These are phyloP conservation scores for Aspergillus latus DNA, from an alignment of 2,329 filamentous ascomycete species.

Conservation along the genomic window DNA sequence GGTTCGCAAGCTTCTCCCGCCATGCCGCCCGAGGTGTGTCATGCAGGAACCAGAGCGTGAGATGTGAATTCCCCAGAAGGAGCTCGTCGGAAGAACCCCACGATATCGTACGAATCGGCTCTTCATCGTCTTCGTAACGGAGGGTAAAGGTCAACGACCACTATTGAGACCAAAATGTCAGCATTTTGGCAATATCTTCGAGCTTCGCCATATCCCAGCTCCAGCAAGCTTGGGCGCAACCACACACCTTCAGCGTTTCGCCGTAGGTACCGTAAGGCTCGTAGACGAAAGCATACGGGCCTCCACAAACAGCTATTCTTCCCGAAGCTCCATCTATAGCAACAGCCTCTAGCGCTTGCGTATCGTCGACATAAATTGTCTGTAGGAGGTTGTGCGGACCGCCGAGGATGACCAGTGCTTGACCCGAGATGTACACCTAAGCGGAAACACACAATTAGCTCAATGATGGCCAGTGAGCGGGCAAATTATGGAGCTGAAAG, in stretches of 20 bases:
- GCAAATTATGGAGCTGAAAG: background rate
- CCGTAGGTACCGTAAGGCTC: slow-evolving; percentile 70
- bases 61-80: slow-evolving; percentile 67
- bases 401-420: slow-evolving; percentile 79
- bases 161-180: slow-evolving; percentile 32
- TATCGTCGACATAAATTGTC: slow-evolving; percentile 83
- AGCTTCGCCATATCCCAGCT: background rate
- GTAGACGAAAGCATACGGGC: slow-evolving; percentile 70
- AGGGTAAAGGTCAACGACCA: slow-evolving; percentile 60
- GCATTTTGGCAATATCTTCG: background rate
- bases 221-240: background rate
- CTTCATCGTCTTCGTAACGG: slow-evolving; percentile 45
- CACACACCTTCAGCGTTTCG: slow-evolving; percentile 68
- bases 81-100: slow-evolving; percentile 89
- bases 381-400: slow-evolving; percentile 75
- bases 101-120: slow-evolving; percentile 63
- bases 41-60: slow-evolving; percentile 68
- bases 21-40: slow-evolving; percentile 58
- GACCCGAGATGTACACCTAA: slow-evolving; percentile 86
- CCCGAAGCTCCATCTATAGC: slow-evolving; percentile 78
- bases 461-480: background rate
- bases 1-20: slow-evolving; percentile 71
- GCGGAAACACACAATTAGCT: slow-evolving; percentile 19
- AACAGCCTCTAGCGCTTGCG: slow-evolving; percentile 69
- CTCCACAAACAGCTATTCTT: slow-evolving; percentile 77